phyloP scores from a whole-genome alignment of 1,284 basidiomycete species.

The Ganoderma sp. region DNA sequence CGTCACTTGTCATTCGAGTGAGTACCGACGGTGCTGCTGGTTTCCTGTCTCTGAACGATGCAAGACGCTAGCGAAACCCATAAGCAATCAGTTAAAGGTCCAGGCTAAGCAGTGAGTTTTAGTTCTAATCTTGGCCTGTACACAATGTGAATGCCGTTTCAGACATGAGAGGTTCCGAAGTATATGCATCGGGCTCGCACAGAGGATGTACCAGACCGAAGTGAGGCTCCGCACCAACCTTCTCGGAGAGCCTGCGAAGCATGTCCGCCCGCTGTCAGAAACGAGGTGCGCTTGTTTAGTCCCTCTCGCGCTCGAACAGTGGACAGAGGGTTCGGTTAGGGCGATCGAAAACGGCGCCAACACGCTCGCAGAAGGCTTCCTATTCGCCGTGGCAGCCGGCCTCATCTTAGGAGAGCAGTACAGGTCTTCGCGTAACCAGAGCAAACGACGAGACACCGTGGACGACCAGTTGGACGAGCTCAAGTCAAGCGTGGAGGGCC shows the following conservation, averaged over 20 bases:
- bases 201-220: constrained; percentile 82
- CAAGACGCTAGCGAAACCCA: constrained; percentile 87
- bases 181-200: constrained; percentile 80
- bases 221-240: constrained; percentile 79
- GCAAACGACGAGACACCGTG: constrained; percentile 76
- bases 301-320: neutral
- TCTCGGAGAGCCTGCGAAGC: constrained; percentile 78
- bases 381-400: constrained; percentile 79
- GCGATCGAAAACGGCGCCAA: constrained; percentile 91
- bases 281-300: constrained; percentile 59
- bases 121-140: too few relatives aligned
- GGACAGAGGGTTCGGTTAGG: constrained; percentile 46
- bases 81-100: constrained; percentile 73
- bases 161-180: constrained; percentile 82
- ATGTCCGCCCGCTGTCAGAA: constrained; percentile 85
- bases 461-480: constrained; percentile 76
- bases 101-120: constrained; percentile 77
- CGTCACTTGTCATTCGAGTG: constrained; percentile 70
- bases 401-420: constrained; percentile 83
- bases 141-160: neutral
- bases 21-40: constrained; percentile 37
- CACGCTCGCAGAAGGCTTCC: constrained; percentile 84
- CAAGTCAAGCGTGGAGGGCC: constrained; percentile 50
- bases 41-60: constrained; percentile 32
- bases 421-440: constrained; percentile 75